Percentiles rank a stretch among this genome's conserved stretches.
Conservation (phyloP, 2,329 filamentous ascomycete species). For the Talaromyces sp. region DNA sequence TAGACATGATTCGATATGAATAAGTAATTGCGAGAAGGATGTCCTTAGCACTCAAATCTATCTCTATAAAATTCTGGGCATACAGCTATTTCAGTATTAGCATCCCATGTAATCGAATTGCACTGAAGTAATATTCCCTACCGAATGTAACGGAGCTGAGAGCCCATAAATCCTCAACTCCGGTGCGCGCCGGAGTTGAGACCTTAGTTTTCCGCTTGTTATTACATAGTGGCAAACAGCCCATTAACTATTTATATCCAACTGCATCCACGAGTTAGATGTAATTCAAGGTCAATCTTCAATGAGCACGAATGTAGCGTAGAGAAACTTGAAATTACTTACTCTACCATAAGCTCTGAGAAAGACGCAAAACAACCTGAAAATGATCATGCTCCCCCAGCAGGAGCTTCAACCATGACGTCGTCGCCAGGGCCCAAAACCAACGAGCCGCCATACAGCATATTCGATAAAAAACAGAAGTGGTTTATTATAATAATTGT, state of each 20-base stretch:
- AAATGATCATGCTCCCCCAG: not conserved
- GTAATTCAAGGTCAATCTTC: not conserved
- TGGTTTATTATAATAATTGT: conserved; percentile 47
- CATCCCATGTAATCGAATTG: not conserved
- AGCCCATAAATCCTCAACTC: not conserved
- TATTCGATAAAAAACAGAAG: conserved; percentile 52
- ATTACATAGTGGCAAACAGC: not conserved
- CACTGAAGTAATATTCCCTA: not conserved
- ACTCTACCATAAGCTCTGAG: not conserved
- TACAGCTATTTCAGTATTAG: not conserved
- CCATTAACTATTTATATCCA: not conserved
- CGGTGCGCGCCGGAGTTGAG: conserved; percentile 3
- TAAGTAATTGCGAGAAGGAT: not conserved
- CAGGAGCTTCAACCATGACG: not conserved
- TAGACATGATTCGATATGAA: not conserved
- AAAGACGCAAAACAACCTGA: not conserved
- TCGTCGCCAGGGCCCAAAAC: not conserved
- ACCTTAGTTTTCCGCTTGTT: not conserved
- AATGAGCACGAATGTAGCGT: not conserved
- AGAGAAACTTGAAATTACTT: not conserved
- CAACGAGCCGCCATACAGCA: conserved; percentile 42
- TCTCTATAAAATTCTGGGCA: not conserved
- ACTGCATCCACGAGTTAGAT: not conserved
- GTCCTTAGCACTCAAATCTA: not conserved
- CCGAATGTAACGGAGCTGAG: not conserved